These are phyloP conservation scores for Sanghuangporus weigelae DNA, from an alignment of 1,284 basidiomycete genomes.

Conservation along the genomic window DNA sequence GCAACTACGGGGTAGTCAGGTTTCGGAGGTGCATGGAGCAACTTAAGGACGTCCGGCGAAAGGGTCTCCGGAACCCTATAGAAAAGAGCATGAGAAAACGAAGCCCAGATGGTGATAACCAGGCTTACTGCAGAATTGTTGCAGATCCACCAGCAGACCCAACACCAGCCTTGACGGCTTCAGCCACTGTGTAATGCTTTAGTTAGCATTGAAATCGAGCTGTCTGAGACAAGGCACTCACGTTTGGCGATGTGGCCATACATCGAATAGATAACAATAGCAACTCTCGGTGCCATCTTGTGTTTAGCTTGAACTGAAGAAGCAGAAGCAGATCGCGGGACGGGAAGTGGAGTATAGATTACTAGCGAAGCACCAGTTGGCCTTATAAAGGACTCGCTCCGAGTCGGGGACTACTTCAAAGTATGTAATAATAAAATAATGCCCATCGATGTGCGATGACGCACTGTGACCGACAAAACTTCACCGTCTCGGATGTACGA, in stretches of 20 bases:
- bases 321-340: not conserved
- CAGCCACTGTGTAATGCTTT: slow-evolving; percentile 56
- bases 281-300: slow-evolving; percentile 49
- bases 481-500: no score
- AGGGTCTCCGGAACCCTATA: slow-evolving; percentile 81
- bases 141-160: slow-evolving; percentile 65
- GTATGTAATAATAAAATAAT: no score
- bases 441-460: no score
- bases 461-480: no score
- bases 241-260: slow-evolving; percentile 76
- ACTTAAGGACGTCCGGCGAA: slow-evolving; percentile 65
- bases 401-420: no score
- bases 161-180: slow-evolving; percentile 71
- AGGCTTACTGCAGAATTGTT: slow-evolving; percentile 66
- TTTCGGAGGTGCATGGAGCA: slow-evolving; percentile 75
- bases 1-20: slow-evolving; percentile 69
- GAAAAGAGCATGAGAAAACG: slow-evolving; percentile 14
- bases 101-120: not conserved
- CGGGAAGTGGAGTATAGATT: not conserved
- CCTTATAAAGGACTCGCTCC: no score
- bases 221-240: slow-evolving; percentile 32
- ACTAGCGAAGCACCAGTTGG: no score
- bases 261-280: slow-evolving; percentile 79
- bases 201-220: not conserved
- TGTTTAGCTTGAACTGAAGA: not conserved